Evolutionary conservation across 441 rosid species (phyloP), one percentile per base, ranked within the genome.

Genomic region (Sinapis alba): DNA sequence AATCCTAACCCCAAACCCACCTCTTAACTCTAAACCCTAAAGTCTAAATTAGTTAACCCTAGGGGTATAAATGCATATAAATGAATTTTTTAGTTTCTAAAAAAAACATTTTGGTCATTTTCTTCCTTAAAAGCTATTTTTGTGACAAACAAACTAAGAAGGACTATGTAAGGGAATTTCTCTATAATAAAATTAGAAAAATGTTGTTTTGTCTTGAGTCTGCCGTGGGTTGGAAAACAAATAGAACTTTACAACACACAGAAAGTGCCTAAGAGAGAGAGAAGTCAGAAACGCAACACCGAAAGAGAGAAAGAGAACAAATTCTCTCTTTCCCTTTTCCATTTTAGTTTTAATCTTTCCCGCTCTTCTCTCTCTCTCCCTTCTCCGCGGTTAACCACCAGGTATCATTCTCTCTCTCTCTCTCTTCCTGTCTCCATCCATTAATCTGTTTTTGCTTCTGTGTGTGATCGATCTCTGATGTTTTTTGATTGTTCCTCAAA

Each of bases 321-420:
- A 38, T 63, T 63, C 68, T 38, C 9, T 62, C 30, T 62, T 62
- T 13, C 28, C 2, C 7, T 5, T 28, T 27, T 28, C 24, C 26
- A 8, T 58, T 20, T 67, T 63, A 27, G 64, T 62, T 26, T 41
- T 5, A 41, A n/a, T 69, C 82, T 68, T 74, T 61, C 69, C 83
- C 84, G 84, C 83, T 79, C 77, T 28, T 36, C 36, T 32, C 43
- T 36, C 10, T 63, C 73, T 62, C 19, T 68, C 36, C 36, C 69
- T 65, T 41, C 72, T 59, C 77, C 57, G 83, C 27, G 83, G 72
- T 69, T 79, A 65, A 80, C 76, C 7, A 61, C 63, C 78, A 80
- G 88, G 90, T 78, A 23, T 62, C 71, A 6, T 70, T 41, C 34
- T 9, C 70, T 5, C 65, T 10, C 70, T 5, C 65, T 10, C 12